Evolutionary conservation across 495 filamentous ascomycete species (phyloP).

Genomic region (Penicillium canariense): DNA sequence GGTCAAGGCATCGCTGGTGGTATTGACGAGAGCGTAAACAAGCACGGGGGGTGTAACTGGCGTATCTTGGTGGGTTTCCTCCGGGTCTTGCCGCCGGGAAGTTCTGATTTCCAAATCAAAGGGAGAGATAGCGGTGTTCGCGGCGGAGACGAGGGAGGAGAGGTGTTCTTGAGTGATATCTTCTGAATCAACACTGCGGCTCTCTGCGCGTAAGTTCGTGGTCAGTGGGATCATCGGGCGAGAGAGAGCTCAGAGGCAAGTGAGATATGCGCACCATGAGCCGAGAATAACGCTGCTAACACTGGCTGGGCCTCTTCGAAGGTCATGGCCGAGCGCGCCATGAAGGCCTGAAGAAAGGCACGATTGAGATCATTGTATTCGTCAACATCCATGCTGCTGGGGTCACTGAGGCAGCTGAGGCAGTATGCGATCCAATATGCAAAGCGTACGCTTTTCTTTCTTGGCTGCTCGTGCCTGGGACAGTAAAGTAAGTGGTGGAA

Average conservation of each 20-base stretch:
- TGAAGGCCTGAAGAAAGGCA: slow-evolving; percentile 90
- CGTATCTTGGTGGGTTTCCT: slow-evolving; percentile 12
- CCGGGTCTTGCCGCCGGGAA: slow-evolving; percentile 57
- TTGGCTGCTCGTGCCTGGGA: neutral
- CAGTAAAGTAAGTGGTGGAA: slow-evolving; percentile 7
- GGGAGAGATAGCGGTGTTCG: slow-evolving; percentile 67
- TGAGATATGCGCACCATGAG: slow-evolving; percentile 36
- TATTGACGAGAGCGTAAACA: slow-evolving; percentile 82
- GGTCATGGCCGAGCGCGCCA: slow-evolving; percentile 73
- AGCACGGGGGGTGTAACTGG: slow-evolving; percentile 26
- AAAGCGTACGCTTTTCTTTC: neutral
- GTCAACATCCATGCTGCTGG: neutral
- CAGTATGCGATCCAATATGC: neutral
- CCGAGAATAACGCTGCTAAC: slow-evolving; percentile 71
- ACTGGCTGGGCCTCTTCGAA: slow-evolving; percentile 68
- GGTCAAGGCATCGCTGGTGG: slow-evolving; percentile 74
- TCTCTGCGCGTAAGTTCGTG: slow-evolving; percentile 25
- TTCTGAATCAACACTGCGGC: slow-evolving; percentile 42
- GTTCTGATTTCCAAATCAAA: slow-evolving; percentile 87
- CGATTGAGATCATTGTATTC: slow-evolving; percentile 69
- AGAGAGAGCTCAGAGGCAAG: neutral
- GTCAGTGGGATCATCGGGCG: neutral
- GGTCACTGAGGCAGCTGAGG: neutral
- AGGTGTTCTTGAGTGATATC: slow-evolving; percentile 70
- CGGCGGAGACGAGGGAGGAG: slow-evolving; percentile 61